Base-by-base conservation (phyloP, 2,329 filamentous ascomycete species). In the Curvularia eragrostidis region DNA sequence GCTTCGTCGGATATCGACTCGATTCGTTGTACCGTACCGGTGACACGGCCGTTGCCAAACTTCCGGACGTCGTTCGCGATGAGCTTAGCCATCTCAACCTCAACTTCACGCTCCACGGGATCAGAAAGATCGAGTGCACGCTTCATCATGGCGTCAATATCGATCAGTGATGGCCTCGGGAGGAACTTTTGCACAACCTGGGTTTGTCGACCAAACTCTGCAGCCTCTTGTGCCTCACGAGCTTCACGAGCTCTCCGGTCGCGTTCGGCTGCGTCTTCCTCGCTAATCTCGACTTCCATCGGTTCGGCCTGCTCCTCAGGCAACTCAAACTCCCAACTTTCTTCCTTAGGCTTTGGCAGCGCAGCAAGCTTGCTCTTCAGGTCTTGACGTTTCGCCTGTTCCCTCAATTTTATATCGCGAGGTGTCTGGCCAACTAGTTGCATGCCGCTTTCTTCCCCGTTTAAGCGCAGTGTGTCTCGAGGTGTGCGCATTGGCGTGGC, bases 251-350 rank as follows among this genome's bases (percentile, higher is more conserved):
- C 86, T 62, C 90, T 87, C 44, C 85, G 85, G 73, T 96, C 92
- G 34, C 91, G 86, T 64, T 93, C 87, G 15, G 91, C 92, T 23
- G 86, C 83, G 69, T 89, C 87, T 74, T 89, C 87, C 68, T 86
- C 85, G n/a, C 79, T 81, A 7, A 84, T 71, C 50, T 88, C 83
- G 43, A 83, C 80, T 2, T 75, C 75, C 48, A 74, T 67, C 3
- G 79, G 70, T 66, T 95, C 91, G 60, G 85, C 81, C 62, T 90
- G 84, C 63, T 97, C 93, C 39, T 96, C 92, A 0, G 94, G 94
- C 32, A 96, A 80, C 73, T 97, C 94, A 44, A 98, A 86, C 66
- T 98, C 95, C 89, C 91, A 98, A 65, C 97, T 93, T 0, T 87
- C 90, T 71, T 97, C 92, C 72, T 96, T 97, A 0, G 95, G 95